Evolutionary conservation across 1,284 basidiomycete genomes (phyloP), one percentile per base, ranked within the genome.

Genomic region (Microbotryum saponariae): DNA sequence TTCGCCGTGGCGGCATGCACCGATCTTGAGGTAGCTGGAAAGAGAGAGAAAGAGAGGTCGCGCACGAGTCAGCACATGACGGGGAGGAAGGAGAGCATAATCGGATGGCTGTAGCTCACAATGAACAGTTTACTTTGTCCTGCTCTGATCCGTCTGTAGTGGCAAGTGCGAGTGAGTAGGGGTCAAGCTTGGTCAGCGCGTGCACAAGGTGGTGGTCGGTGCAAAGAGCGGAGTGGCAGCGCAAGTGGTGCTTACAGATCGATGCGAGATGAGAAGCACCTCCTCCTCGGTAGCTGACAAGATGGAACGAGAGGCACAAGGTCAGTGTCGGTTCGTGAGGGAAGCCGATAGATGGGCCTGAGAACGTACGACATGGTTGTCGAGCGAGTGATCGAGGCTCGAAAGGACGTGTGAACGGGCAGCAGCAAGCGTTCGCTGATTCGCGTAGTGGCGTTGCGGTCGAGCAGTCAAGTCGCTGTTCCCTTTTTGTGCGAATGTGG

Each of bases 1-100:
- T 72, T 96, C 92, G n/a, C 91, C 91, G 76, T 96, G 91, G 45
- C 91, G 83, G 77, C 91, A 96, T 59, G 91, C 91, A 61, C 91
- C 91, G 78, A 96, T 96, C 86, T 93, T 72, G 52, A 71, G 57
- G 56, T 69, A 65, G 57, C 63, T 62, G 55, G n/a, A 6, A 21
- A 44, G 37, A 18, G 10, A 37, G 25, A 6, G 46, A n/a, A 33
- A 7, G 47, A 56, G 57, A 20, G 21, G 45, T 45, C 5, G 42
- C 10, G 21, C 31, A 52, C 31, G 18, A 49, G 25, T 21, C 42
- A 42, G 44, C 25, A 3, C 37, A 31, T n/a, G 14, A 23, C 23
- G 7, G 2, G 4, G 37, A 12, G 29, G 12, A 18, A 23, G 29
- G 29, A 1, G 33, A 44, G 12, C 18, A 46, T 9, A 3, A 37